Evolutionary conservation across 1,284 basidiomycete genomes (phyloP), one percentile per base, ranked within the genome.

Genomic region (Fomitopsis schrenkii): DNA sequence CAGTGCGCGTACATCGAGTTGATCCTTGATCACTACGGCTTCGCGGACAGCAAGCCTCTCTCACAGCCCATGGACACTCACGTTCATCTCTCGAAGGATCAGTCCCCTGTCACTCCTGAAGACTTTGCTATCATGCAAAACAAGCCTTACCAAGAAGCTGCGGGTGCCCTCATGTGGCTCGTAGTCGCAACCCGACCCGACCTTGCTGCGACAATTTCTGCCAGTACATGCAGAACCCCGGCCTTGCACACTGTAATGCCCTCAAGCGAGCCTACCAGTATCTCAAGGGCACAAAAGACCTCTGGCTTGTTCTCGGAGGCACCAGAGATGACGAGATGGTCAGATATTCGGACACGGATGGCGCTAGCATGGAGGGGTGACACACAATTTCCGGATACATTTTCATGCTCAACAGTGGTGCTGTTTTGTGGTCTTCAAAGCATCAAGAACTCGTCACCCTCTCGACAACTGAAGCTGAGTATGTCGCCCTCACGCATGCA

Each of bases 311-410:
- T 48, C 45, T 55, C 41, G 52, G 59, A 14, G 45, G 71, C 71
- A 3, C 55, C 8, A 12, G 35, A 5, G 48, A 60, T 14, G 55
- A 38, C 4, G 46, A 59, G 8, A 64, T 80, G 0, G 22, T 67
- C 7, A 77, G 73, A 0, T 81, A 71, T 62, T 72, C 74, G 1
- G 79, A 83, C 63, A 71, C 77, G 0, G 75, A 78, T 66, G 79
- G 70, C 55, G 52, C 57, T 19, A 54, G n/a, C 1, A 17, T 7
- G 14, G 67, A 73, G 44, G 71, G 66, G 14, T 55, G 67, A 0
- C 40, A 63, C 3, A 77, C 74, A 1, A 73, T 76, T 4, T 75
- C 72, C 12, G 76, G 79, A 0, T 77, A 75, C 59, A 62, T 66
- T 9, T 75, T 75, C 61, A 66, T 62, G 15, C 42, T 72, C 19